Evolutionary conservation across 192 early-diverging fungal species (phyloP).

Genomic region (Lobosporangium transversale): DNA sequence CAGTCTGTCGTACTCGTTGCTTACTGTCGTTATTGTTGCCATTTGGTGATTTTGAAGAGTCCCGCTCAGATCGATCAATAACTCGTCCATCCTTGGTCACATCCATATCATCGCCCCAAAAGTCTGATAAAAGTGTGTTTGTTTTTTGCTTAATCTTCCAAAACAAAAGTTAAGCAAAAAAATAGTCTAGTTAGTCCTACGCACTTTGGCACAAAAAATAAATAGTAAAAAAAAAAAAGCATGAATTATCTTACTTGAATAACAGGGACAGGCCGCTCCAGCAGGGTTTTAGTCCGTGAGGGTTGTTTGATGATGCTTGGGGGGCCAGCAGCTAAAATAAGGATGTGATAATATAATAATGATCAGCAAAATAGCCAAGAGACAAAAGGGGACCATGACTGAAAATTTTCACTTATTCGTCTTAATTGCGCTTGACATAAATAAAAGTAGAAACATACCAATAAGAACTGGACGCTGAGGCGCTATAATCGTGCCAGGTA

Average conservation of each 20-base stretch:
- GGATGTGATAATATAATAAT: neutral
- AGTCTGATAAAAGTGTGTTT: constrained; percentile 23
- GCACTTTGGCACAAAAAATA: constrained; percentile 1
- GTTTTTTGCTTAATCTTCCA: constrained; percentile 16
- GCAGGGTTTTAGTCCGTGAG: constrained; percentile 9
- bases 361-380: neutral
- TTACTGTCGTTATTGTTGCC: neutral
- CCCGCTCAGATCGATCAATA: neutral
- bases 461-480: constrained; percentile 35
- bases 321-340: constrained; percentile 31
- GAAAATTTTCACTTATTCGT: neutral
- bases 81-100: constrained; percentile 25
- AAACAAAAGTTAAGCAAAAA: neutral
- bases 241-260: constrained; percentile 19
- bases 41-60: neutral
- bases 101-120: constrained; percentile 28
- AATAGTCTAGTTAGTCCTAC: no score
- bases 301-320: constrained; percentile 46
- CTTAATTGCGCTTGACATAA: neutral
- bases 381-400: neutral
- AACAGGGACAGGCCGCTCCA: constrained; percentile 31
- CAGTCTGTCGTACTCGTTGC: neutral
- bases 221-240: neutral
- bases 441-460: no score
- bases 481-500: constrained; percentile 16